phyloP scores from a whole-genome alignment of 2,329 filamentous ascomycete species.

The Trichoderma atrobrunneum region DNA sequence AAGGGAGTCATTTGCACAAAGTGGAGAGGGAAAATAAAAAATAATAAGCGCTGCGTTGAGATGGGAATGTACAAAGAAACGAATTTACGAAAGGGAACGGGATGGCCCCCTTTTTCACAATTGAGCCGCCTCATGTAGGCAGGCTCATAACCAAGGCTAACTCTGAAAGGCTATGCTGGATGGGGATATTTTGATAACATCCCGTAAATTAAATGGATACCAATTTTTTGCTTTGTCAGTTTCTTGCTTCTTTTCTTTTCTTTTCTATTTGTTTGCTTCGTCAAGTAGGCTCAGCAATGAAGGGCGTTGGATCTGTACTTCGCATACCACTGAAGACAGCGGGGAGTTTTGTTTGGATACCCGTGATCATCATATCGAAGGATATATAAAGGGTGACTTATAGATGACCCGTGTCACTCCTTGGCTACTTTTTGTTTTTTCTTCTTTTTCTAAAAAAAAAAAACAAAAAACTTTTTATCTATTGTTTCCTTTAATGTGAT shows the following conservation, averaged over 20 bases:
- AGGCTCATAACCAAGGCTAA: constrained; percentile 17
- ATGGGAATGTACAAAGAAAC: constrained; percentile 35
- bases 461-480: neutral
- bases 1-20: constrained; percentile 20
- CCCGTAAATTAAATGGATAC: constrained; percentile 21
- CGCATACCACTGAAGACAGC: constrained; percentile 2
- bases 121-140: constrained; percentile 17
- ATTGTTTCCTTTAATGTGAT: constrained; percentile 8
- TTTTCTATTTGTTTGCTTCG: constrained; percentile 1
- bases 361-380: constrained; percentile 13
- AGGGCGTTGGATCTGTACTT: constrained; percentile 16
- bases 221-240: constrained; percentile 15
- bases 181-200: constrained; percentile 12
- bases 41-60: neutral
- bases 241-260: constrained; percentile 8
- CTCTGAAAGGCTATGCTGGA: constrained; percentile 12
- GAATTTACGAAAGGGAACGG: constrained; percentile 30
- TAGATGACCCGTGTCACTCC: constrained; percentile 14
- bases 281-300: constrained; percentile 18
- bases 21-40: neutral
- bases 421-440: constrained; percentile 9
- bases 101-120: constrained; percentile 11
- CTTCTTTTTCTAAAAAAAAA: neutral
- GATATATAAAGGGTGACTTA: constrained; percentile 16
- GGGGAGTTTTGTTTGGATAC: constrained; percentile 21